Evolutionary conservation across 305 asterid species (phyloP).

Genomic region (Fraxinus paxiana): DNA sequence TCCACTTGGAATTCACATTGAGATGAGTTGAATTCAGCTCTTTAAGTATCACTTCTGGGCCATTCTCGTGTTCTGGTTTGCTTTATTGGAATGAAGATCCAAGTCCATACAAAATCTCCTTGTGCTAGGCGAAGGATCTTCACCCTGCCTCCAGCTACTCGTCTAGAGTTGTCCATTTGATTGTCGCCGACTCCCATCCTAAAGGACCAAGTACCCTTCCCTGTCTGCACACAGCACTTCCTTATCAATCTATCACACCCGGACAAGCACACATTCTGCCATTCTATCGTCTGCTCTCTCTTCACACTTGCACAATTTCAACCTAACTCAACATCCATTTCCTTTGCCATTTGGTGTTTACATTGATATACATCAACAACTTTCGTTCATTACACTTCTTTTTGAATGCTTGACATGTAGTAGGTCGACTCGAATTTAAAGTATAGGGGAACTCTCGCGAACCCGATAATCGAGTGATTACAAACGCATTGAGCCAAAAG

Average conservation of each 20-base stretch:
- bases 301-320: not conserved
- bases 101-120: not conserved
- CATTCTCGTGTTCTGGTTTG: not conserved
- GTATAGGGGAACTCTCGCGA: not conserved
- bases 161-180: not conserved
- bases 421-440: not conserved
- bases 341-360: not conserved
- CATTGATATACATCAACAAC: not conserved
- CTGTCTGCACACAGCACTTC: not conserved
- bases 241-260: not conserved
- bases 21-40: not conserved
- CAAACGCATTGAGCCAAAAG: not conserved
- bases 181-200: not conserved
- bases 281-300: not conserved
- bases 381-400: not conserved
- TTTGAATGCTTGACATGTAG: not conserved
- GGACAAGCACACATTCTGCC: not conserved
- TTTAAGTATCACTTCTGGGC: not conserved
- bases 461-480: not conserved
- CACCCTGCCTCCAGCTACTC: not conserved
- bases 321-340: not conserved
- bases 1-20: not conserved
- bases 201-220: not conserved
- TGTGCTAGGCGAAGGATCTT: not conserved
- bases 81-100: not conserved